Conservation (phyloP, 148 eudicot genomes). For the Pouteria glomerata region DNA sequence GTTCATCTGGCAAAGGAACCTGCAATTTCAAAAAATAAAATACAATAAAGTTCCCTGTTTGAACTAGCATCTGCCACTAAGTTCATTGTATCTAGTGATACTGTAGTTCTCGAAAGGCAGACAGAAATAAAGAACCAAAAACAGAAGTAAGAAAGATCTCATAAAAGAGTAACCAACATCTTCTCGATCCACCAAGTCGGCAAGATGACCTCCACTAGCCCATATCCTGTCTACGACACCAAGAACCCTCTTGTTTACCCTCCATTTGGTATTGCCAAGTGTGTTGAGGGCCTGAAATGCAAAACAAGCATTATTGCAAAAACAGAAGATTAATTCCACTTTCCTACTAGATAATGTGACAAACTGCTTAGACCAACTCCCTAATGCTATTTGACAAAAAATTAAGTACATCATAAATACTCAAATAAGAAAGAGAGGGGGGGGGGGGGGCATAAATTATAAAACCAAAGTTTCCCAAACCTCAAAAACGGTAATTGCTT, state of each 20-base stretch:
- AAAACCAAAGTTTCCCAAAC: conserved; percentile 27
- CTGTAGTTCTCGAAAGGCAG: neutral
- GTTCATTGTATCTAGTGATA: neutral
- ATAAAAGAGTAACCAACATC: conserved; percentile 49
- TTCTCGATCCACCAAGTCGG: conserved; percentile 77
- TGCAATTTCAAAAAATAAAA: conserved; percentile 20
- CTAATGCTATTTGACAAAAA: neutral
- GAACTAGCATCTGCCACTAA: neutral
- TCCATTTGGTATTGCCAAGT: conserved; percentile 90
- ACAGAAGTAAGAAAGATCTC: neutral
- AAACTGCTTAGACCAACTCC: neutral
- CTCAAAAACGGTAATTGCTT: conserved; percentile 58
- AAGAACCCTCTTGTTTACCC: conserved; percentile 71
- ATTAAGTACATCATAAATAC: neutral
- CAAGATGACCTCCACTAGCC: conserved; percentile 84
- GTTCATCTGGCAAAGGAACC: conserved; percentile 71
- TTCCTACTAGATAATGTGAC: neutral
- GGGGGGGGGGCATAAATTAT: neutral
- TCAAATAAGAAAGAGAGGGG: neutral
- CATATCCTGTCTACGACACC: conserved; percentile 71
- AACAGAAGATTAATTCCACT: neutral
- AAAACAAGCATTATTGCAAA: neutral
- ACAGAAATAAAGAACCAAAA: neutral
- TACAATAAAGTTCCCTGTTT: neutral
- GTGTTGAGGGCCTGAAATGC: conserved; percentile 69